Evolutionary conservation across 352 stramenopile genomes (phyloP).

Genomic region (Pelagophyceae sp.): DNA sequence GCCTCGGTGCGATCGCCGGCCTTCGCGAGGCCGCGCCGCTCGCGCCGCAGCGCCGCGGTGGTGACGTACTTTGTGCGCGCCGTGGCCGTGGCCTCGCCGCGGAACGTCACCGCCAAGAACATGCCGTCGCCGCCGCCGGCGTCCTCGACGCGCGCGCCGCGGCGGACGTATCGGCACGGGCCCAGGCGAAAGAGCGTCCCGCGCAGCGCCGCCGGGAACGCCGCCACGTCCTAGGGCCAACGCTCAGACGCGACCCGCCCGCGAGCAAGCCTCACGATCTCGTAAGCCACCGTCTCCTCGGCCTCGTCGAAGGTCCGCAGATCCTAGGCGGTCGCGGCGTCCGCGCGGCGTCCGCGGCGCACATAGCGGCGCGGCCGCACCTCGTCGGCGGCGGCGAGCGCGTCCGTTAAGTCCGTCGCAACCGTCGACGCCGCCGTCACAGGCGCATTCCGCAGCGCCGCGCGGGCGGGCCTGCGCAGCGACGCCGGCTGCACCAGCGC

Average conservation of each 20-base stretch:
- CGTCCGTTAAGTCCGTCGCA: too few species aligned
- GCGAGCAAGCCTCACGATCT: too few species aligned
- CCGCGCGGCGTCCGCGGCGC: too few species aligned
- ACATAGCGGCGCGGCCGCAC: not conserved
- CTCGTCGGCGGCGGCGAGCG: not conserved
- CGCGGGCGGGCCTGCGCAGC: too few species aligned
- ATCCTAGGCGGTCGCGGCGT: not conserved
- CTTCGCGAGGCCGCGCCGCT: not conserved
- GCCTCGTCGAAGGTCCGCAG: not conserved
- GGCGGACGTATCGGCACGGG: not conserved
- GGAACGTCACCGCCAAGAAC: not conserved
- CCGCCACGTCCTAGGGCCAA: not conserved
- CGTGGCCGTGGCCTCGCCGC: not conserved
- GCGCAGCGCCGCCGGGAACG: not conserved
- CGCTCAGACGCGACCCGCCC: too few species aligned
- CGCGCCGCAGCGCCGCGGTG: not conserved
- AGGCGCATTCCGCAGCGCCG: too few species aligned
- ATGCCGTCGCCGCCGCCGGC: not conserved
- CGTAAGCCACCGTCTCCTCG: not conserved
- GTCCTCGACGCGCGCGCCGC: not conserved
- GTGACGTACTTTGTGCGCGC: not conserved
- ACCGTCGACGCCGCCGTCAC: too few species aligned
- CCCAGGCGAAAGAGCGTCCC: conserved; percentile 1
- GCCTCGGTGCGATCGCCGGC: not conserved
- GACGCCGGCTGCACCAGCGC: too few species aligned